Conservation (phyloP, 768 basidiomycete species). For the Termitomyces sp. region DNA sequence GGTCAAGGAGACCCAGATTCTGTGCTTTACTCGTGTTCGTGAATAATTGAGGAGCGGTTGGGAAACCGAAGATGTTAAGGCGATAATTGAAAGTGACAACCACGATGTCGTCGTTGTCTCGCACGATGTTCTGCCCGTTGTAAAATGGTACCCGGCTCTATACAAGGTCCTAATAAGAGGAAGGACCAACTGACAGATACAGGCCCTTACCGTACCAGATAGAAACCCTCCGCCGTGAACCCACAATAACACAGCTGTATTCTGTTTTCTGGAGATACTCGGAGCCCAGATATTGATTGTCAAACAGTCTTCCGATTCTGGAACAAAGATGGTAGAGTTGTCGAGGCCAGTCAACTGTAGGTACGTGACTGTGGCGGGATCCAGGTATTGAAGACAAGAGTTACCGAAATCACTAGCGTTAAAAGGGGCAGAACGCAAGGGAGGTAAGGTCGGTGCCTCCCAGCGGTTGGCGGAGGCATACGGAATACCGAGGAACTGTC, state of each 20-base stretch:
- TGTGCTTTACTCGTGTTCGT: constrained; percentile 21
- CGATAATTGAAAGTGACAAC: constrained; percentile 25
- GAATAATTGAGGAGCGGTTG: constrained; percentile 33
- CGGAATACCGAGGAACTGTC: constrained; percentile 34
- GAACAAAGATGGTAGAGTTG: constrained; percentile 20
- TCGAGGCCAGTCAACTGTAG: constrained; percentile 22
- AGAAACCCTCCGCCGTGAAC: constrained; percentile 37
- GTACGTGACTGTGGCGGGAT: constrained; percentile 19
- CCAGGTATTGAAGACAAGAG: constrained; percentile 28
- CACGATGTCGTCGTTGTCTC: constrained; percentile 32
- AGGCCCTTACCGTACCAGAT: constrained; percentile 31
- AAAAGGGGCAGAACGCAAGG: constrained; percentile 17
- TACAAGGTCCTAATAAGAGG: neutral
- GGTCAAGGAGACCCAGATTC: constrained; percentile 38
- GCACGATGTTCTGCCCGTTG: constrained; percentile 30
- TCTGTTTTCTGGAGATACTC: constrained; percentile 26
- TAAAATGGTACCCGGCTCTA: constrained; percentile 30
- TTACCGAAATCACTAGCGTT: constrained; percentile 28
- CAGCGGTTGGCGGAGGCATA: constrained; percentile 34
- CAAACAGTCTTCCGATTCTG: constrained; percentile 34
- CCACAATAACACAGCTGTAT: constrained; percentile 34
- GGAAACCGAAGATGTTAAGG: constrained; percentile 35
- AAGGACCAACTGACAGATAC: too few species aligned
- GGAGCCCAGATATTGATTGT: constrained; percentile 39
- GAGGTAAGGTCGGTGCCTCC: constrained; percentile 28